Percentiles rank a stretch among this genome's conserved stretches.
Conservation (phyloP, 176 grass and related monocot genomes). For the Carex littledalei region DNA sequence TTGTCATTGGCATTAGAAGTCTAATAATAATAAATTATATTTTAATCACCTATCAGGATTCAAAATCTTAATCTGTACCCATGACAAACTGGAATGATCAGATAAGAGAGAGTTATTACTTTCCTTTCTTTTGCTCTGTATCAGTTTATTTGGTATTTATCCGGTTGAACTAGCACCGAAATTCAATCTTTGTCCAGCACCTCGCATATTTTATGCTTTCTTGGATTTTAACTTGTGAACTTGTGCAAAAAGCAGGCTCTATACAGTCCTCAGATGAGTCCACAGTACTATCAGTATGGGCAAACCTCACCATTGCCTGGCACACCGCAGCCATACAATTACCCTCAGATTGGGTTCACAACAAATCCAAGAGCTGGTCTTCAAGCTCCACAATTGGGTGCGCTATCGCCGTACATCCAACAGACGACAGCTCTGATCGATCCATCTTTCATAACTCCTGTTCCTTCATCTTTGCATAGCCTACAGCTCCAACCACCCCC, state of each 20-base stretch:
- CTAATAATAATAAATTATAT: background rate
- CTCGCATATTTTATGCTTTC: background rate
- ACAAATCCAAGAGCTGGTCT: constrained; percentile 16
- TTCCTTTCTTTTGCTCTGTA: background rate
- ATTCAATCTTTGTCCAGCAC: background rate
- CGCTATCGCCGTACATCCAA: constrained; percentile 1
- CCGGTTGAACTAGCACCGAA: background rate
- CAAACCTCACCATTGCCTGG: constrained; percentile 18
- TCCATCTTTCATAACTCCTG: background rate
- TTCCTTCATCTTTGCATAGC: background rate
- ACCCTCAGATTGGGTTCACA: constrained; percentile 7
- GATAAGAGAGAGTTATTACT: background rate
- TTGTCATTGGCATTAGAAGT: background rate
- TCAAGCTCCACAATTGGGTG: constrained; percentile 2
- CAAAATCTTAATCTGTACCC: background rate
- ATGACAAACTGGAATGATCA: background rate
- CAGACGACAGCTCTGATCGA: constrained; percentile 16
- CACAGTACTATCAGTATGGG: constrained; percentile 38
- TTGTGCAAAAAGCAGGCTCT: constrained; percentile 22
- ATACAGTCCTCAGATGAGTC: constrained; percentile 29
- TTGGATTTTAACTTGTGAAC: background rate
- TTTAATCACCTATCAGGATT: background rate
- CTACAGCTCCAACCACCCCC: constrained; percentile 30
- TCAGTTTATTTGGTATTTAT: background rate
- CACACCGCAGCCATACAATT: constrained; percentile 19